Base-by-base conservation (phyloP, 2,329 filamentous ascomycete species). In the Aspergillus unguis region DNA sequence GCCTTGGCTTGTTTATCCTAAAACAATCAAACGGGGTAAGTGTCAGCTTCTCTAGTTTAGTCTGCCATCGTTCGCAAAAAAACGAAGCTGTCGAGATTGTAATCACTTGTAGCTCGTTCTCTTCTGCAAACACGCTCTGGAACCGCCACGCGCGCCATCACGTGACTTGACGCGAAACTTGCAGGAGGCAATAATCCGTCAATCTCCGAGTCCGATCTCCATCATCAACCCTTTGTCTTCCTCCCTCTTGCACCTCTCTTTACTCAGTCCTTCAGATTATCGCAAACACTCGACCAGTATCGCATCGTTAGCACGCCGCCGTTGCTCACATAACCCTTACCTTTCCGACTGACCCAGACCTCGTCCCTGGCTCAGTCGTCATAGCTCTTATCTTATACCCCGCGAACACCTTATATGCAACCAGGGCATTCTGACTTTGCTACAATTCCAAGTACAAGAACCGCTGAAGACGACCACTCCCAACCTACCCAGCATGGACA, bases 331-430 rank as follows among this genome's bases (percentile, higher is more conserved):
- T 8, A 8, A 33, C 55, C 32, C 26, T 25, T 32, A 31, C 52
- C 52, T 36, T 50, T 47, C 62, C 66, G 78, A 77, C 79, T 81
- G 79, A 77, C 63, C 77, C 76, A 75, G 72, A 68, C 67, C 46
- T 53, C 53, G 50, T 55, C 56, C 59, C 71, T 77, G 79, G 81
- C 75, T 84, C 82, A 79, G 82, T 84, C 80, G 67, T 65, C 63
- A 64, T 61, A 60, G 61, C 59, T 62, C 27, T 58, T 53, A 47
- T 53, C 59, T 58, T 55, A 54, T 65, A 61, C 62, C 59, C 58
- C 59, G 61, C 63, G 66, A 70, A 67, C 66, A 55, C 70, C 69
- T 85, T 85, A 80, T 85, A 86, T 86, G 83, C 83, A 83, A 79
- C 71, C 83, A 77, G 82, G 80, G 80, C 71, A 76, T 64, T 65